Evolutionary conservation across 495 filamentous ascomycete species (phyloP).

Genomic region (Achaetomiella virescens): DNA sequence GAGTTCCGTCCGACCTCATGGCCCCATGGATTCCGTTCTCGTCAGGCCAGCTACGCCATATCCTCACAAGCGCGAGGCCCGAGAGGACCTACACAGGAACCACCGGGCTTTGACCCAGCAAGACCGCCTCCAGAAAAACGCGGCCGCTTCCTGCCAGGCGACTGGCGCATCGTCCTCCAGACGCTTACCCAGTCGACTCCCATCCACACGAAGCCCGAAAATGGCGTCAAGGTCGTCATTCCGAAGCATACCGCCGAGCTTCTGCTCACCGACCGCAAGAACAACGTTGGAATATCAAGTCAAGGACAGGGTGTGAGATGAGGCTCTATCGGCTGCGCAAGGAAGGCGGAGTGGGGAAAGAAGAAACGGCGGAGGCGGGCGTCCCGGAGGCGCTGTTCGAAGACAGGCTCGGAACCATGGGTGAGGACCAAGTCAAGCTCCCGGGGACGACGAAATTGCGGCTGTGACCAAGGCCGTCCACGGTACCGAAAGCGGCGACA

Average conservation of each 20-base stretch:
- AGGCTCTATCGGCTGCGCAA: not conserved
- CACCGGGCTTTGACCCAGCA: constrained; percentile 8
- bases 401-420: no score
- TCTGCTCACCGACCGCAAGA: constrained; percentile 5
- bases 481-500: not conserved
- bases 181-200: constrained; percentile 19
- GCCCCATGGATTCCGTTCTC: constrained; percentile 18
- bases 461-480: not conserved
- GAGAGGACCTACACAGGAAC: not conserved
- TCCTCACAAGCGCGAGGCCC: constrained; percentile 11
- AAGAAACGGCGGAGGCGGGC: not conserved
- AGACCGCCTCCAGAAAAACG: not conserved
- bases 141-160: not conserved
- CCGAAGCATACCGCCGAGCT: not conserved
- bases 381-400: not conserved
- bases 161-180: constrained; percentile 27
- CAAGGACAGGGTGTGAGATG: constrained; percentile 13
- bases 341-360: not conserved
- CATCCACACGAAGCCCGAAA: not conserved
- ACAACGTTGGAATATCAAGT: constrained; percentile 19
- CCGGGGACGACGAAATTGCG: no score
- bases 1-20: constrained; percentile 19
- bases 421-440: no score
- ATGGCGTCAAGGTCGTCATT: constrained; percentile 17
- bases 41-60: constrained; percentile 17